Percentiles rank a stretch among this genome's conserved stretches.
Conservation (phyloP, 1,284 basidiomycete genomes). For the Sphagnurus paluster region DNA sequence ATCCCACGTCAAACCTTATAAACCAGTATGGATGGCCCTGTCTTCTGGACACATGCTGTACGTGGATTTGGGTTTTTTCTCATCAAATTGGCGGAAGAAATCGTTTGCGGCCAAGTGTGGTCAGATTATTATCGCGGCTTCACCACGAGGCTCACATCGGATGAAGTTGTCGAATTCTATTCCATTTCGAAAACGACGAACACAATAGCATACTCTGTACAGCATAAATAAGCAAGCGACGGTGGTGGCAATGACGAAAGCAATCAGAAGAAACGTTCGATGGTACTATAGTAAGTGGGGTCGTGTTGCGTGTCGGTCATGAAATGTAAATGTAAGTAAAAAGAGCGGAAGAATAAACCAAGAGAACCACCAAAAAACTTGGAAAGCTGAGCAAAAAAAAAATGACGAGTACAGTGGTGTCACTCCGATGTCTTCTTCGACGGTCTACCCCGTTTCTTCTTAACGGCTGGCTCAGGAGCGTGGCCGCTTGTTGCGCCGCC, state of each 20-base stretch:
- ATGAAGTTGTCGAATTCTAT: constrained; percentile 20
- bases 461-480: constrained; percentile 43
- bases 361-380: constrained; percentile 27
- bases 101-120: constrained; percentile 18
- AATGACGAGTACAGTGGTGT: constrained; percentile 8
- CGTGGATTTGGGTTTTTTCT: constrained; percentile 31
- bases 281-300: constrained; percentile 23
- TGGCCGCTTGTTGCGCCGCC: constrained; percentile 41
- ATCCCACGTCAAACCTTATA: constrained; percentile 36
- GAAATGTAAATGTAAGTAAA: constrained; percentile 28
- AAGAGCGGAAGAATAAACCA: constrained; percentile 30
- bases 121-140: constrained; percentile 25
- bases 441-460: constrained; percentile 73
- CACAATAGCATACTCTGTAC: constrained; percentile 37
- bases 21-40: constrained; percentile 31
- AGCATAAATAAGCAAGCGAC: constrained; percentile 33
- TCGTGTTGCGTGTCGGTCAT: constrained; percentile 38
- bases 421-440: constrained; percentile 53
- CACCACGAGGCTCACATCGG: constrained; percentile 31
- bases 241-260: constrained; percentile 27
- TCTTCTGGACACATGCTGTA: constrained; percentile 25
- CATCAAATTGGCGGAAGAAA: constrained; percentile 26
- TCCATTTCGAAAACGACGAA: constrained; percentile 26
- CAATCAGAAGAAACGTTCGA: constrained; percentile 33
- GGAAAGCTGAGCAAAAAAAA: constrained; percentile 19